These are phyloP conservation scores for Carex kokanica DNA, from an alignment of 176 grass and related monocot species.

Conservation along the genomic window DNA sequence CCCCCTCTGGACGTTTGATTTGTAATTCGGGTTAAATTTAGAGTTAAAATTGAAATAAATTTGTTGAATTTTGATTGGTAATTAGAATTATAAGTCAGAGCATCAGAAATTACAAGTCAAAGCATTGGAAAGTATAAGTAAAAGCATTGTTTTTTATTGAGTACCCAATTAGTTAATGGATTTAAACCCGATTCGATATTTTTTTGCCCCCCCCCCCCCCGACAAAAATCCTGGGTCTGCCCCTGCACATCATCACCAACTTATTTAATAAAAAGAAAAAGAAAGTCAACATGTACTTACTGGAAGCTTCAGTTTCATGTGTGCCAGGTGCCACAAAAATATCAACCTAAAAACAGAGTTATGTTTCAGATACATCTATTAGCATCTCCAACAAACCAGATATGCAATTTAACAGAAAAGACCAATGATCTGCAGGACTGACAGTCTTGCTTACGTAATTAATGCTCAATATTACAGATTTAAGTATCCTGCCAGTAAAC, in stretches of 20 bases:
- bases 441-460: neutral
- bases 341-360: constrained; percentile 51
- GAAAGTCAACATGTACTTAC: constrained; percentile 32
- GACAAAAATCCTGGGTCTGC: too few relatives aligned
- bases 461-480: neutral
- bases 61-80: too few relatives aligned
- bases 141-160: too few relatives aligned
- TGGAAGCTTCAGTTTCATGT: constrained; percentile 84
- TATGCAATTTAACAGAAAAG: neutral
- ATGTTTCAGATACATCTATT: neutral
- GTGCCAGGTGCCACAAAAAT: constrained; percentile 83
- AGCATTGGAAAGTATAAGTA: too few relatives aligned
- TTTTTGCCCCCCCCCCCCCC: too few relatives aligned
- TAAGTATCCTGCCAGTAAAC: neutral
- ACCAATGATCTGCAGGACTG: neutral
- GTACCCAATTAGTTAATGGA: too few relatives aligned
- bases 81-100: too few relatives aligned
- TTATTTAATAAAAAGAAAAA: neutral
- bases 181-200: too few relatives aligned
- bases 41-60: too few relatives aligned
- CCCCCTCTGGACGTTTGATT: too few relatives aligned
- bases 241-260: neutral
- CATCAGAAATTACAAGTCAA: too few relatives aligned
- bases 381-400: neutral
- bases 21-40: too few relatives aligned